Base-by-base conservation (phyloP, 2,329 filamentous ascomycete species). In the Ciborinia camelliae region DNA sequence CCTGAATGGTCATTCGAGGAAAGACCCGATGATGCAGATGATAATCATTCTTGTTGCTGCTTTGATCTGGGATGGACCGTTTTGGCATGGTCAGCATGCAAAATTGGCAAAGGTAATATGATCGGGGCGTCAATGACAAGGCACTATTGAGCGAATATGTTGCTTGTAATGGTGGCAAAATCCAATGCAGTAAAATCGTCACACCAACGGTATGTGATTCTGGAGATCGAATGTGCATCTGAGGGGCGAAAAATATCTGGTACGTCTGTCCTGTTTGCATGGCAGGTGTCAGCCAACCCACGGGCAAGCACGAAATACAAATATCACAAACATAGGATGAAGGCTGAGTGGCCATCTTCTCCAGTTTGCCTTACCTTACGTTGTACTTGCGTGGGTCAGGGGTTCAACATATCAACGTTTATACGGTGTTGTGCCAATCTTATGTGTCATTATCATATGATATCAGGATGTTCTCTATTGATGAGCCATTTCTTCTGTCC, bases 121-220 rank as follows among this genome's bases (percentile, higher is more conserved):
- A 58, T 37, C 41, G 26, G 52, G 62, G 62, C 52, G 43, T 59
- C 26, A 51, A 35, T 8, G 43, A 23, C 20, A 37, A 63, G 53
- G 52, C 41, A 51, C 14, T 30, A 50, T 30, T 14, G 54, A 26
- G 28, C 53, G 32, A 39, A 20, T 37, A 20, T 14, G 20, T 57
- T 63, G 26, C 30, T 63, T 48, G 48, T 50, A 41, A 41, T 26
- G 35, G 62, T 58, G 52, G 62, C 52, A 50, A 63, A 54, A 50
- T 6, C 14, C 26, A 39, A 59, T 51, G 62, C 62, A 63, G 15
- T 51, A 9, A 37, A 37, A 30, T 63, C 52, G 53, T 58, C 62
- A 63, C 62, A 63, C 52, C 47, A 58, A 51, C 26, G 35, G 12
- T 58, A 63, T 63, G 62, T 63, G 62, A 37, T 63, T 57, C 26